Base-by-base conservation (phyloP, 441 rosid genomes). In the California macrophylla region DNA sequence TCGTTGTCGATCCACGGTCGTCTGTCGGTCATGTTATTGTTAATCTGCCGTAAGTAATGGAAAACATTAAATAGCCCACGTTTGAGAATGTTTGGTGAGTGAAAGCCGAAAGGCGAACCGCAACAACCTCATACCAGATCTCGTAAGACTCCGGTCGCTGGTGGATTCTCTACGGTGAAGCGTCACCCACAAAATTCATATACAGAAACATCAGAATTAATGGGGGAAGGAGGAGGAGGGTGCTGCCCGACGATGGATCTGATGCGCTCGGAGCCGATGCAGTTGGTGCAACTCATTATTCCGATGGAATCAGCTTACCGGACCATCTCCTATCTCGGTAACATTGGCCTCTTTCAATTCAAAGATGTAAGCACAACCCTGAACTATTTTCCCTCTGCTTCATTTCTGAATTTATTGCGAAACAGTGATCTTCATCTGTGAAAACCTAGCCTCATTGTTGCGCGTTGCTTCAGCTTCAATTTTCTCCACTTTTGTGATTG, bases 231-330 rank as follows among this genome's bases (percentile, higher is more conserved):
- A 52, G 75, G 69, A 24, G 65, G 72, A 50, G 74, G 68, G 12
- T 28, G 72, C 32, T 62, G 66, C 40, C 69, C 69, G 34, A 71
- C 72, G 34, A 75, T 75, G 78, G 78, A 75, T 71, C 78, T 75
- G 69, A 68, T 75, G 66, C 72, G 75, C 21, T 75, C 78, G 36
- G 78, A 75, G 78, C 72, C 78, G 21, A 75, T 75, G 78, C 78
- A 75, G 58, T 56, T 75, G 75, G 78, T 38, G 26, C 78, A 75
- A 58, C 69, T 75, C 74, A 75, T 75, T 30, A 75, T 75, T 60
- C 78, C 78, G 9, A 67, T 71, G 69, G 78, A 75, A 60, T 71
- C 75, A 40, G 72, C 78, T 18, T 34, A 64, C 38, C 66, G 72
- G 58, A 69, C 72, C 24, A 21, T 71, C 72, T 71, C 78, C 54